phyloP scores from a whole-genome alignment of 306 rosid species.

The Mimosa pudica region DNA sequence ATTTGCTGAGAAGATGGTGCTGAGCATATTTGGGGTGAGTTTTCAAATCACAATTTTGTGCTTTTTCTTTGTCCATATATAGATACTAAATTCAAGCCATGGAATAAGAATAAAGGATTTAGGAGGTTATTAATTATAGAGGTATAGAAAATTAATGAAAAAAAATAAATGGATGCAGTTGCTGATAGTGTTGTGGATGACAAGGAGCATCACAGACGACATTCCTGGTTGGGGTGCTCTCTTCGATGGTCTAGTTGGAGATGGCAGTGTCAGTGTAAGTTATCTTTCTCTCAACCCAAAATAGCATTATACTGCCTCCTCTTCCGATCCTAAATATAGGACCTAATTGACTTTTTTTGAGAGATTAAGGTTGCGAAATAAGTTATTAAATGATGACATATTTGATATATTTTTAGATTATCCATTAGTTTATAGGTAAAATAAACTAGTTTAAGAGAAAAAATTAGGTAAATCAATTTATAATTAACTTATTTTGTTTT shows the following conservation, averaged over 20 bases:
- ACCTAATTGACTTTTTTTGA: too few relatives aligned
- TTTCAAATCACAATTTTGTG: neutral
- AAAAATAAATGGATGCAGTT: conserved; percentile 49
- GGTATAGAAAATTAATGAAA: neutral
- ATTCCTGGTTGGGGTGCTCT: conserved; percentile 92
- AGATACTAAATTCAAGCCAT: neutral
- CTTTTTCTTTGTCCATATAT: neutral
- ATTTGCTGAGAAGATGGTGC: conserved; percentile 88
- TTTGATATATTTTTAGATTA: too few relatives aligned
- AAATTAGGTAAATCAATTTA: too few relatives aligned
- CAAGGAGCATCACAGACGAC: conserved; percentile 82
- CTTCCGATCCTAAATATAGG: too few relatives aligned
- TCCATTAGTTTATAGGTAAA: too few relatives aligned
- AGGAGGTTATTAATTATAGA: neutral
- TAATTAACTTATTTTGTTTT: too few relatives aligned
- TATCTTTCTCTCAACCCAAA: neutral
- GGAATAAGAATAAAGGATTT: neutral
- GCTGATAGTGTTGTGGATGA: conserved; percentile 85
- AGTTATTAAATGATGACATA: too few relatives aligned
- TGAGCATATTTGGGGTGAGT: conserved; percentile 70
- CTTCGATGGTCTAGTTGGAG: conserved; percentile 77
- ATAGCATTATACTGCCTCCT: too few relatives aligned
- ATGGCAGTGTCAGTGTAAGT: conserved; percentile 89
- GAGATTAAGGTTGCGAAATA: too few relatives aligned
- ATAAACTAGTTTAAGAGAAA: too few relatives aligned